A percentile compares a stretch with the other conserved stretches of the same genome.
These are phyloP conservation scores for Trichosporon sp. DNA, from an alignment of 1,284 basidiomycete genomes.

Conservation along the genomic window DNA sequence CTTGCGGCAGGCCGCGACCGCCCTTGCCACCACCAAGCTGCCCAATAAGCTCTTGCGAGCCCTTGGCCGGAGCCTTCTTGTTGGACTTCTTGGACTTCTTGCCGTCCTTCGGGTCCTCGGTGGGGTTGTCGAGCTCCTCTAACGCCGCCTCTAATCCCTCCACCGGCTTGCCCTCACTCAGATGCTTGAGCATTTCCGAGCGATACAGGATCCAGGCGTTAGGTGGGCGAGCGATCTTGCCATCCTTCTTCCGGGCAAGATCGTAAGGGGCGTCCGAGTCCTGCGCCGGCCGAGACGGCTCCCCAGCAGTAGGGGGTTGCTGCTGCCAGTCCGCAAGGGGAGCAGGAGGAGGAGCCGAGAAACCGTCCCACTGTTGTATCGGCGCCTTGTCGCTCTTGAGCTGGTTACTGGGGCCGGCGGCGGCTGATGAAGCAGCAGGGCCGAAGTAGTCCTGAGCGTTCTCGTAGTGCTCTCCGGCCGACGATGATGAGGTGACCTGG, in stretches of 20 bases:
- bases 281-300: neutral
- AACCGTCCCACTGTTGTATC: neutral
- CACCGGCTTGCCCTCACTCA: slow-evolving; percentile 8
- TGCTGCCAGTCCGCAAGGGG: neutral
- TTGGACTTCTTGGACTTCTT: slow-evolving; percentile 20
- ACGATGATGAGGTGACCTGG: neutral
- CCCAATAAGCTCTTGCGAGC: slow-evolving; percentile 14
- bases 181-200: slow-evolving; percentile 56
- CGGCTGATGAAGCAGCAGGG: neutral
- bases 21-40: slow-evolving; percentile 34
- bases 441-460: neutral
- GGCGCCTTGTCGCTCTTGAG: neutral
- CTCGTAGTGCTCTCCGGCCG: neutral
- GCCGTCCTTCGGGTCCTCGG: slow-evolving; percentile 9
- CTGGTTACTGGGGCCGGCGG: neutral
- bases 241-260: neutral
- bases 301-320: neutral
- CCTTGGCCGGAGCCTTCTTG: slow-evolving; percentile 32
- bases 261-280: neutral
- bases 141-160: neutral
- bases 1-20: slow-evolving; percentile 58
- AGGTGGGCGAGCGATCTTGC: slow-evolving; percentile 57
- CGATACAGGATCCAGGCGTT: slow-evolving; percentile 94
- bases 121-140: slow-evolving; percentile 14
- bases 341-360: neutral